phyloP scores from a whole-genome alignment of 108 stramenopile species.

The Skeletonema menzelii region DNA sequence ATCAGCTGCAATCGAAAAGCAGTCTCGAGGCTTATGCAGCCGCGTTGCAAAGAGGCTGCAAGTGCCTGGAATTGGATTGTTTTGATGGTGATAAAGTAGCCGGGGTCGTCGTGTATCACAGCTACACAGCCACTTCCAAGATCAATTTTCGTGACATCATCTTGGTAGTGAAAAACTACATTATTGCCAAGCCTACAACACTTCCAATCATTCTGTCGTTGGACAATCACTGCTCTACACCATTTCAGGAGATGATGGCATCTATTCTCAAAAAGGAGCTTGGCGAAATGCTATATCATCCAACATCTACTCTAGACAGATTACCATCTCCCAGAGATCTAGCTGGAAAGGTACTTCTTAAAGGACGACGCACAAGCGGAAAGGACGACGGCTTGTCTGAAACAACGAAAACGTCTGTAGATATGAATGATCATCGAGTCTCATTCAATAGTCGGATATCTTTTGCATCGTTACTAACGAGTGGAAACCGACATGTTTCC shows the following conservation, averaged over 20 bases:
- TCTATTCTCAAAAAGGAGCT: constrained; percentile 57
- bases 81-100: constrained; percentile 79
- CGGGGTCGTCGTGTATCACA: constrained; percentile 90
- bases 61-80: constrained; percentile 97
- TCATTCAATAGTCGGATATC: not conserved
- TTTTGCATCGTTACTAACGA: not conserved
- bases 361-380: constrained; percentile 75
- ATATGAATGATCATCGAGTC: not conserved
- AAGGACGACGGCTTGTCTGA: constrained; percentile 43
- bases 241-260: constrained; percentile 87
- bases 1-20: constrained; percentile 83
- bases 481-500: not conserved
- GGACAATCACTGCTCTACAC: constrained; percentile 93
- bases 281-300: constrained; percentile 67
- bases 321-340: constrained; percentile 78
- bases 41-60: constrained; percentile 89
- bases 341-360: constrained; percentile 82
- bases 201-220: constrained; percentile 93
- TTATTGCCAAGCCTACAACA: constrained; percentile 50
- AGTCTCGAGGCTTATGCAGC: constrained; percentile 75
- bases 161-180: constrained; percentile 63
- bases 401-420: constrained; percentile 19
- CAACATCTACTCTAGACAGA: constrained; percentile 41
- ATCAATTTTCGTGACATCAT: constrained; percentile 81
- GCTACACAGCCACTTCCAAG: constrained; percentile 89